phyloP scores from a whole-genome alignment of 805 yeast genomes.

The Candida xiaguanensis region DNA sequence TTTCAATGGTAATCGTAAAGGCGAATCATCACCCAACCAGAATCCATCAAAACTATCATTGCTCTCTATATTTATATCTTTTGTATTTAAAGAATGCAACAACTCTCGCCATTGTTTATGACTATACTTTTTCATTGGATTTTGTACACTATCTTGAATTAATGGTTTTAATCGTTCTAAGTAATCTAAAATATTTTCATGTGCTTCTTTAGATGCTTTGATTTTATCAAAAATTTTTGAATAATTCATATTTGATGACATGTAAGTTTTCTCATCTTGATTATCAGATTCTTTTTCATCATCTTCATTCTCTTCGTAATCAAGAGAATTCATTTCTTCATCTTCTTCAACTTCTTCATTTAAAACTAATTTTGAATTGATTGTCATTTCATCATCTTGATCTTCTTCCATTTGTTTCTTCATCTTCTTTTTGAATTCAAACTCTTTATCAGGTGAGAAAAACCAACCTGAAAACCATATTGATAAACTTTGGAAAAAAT shows the following conservation, averaged over 20 bases:
- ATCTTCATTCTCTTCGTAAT: slow-evolving; percentile 1
- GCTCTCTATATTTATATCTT: not conserved
- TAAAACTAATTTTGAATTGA: slow-evolving; percentile 5
- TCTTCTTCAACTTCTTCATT: slow-evolving; percentile 13
- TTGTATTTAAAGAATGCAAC: slow-evolving; percentile 13
- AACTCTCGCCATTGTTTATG: slow-evolving; percentile 52
- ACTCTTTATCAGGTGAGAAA: slow-evolving; percentile 7
- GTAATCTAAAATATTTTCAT: slow-evolving; percentile 21
- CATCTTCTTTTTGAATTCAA: slow-evolving; percentile 1
- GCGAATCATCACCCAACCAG: slow-evolving; percentile 69
- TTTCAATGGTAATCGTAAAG: slow-evolving; percentile 63
- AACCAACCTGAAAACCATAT: slow-evolving; percentile 7
- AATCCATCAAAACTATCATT: slow-evolving; percentile 18
- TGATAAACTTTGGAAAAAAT: slow-evolving; percentile 16
- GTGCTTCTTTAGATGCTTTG: slow-evolving; percentile 8
- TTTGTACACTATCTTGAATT: slow-evolving; percentile 31
- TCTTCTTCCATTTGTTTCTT: slow-evolving; percentile 6
- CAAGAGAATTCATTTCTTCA: slow-evolving; percentile 6
- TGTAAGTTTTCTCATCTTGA: not conserved
- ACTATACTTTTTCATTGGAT: slow-evolving; percentile 40
- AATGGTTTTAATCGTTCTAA: slow-evolving; percentile 28
- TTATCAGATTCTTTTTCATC: not conserved
- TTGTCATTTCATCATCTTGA: slow-evolving; percentile 8
- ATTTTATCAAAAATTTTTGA: not conserved
- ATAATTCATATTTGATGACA: not conserved